These are phyloP conservation scores for Fusarium subtropicale DNA, from an alignment of 2,329 filamentous ascomycete species.

Conservation along the genomic window DNA sequence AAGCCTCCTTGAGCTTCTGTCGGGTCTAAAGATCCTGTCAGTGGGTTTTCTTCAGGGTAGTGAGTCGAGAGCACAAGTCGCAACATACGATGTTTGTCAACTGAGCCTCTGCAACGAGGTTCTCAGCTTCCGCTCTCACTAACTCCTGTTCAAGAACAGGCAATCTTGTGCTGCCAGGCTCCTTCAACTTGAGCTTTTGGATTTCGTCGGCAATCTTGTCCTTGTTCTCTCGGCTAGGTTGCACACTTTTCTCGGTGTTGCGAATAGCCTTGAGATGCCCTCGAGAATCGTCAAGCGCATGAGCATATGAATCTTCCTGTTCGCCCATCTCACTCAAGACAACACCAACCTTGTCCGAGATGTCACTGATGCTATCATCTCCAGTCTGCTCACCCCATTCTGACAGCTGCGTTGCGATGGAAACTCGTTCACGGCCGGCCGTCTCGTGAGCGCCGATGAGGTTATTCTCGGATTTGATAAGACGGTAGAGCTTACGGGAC, in stretches of 20 bases:
- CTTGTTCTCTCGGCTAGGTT: slow-evolving; percentile 89
- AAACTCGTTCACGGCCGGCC: slow-evolving; percentile 84
- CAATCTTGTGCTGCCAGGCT: slow-evolving; percentile 84
- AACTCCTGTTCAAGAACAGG: slow-evolving; percentile 94
- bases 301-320: slow-evolving; percentile 89
- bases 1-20: slow-evolving; percentile 95
- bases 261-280: slow-evolving; percentile 88
- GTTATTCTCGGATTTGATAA: slow-evolving; percentile 96
- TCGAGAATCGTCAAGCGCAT: slow-evolving; percentile 87
- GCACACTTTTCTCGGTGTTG: slow-evolving; percentile 95
- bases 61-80: neutral
- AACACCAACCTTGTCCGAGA: slow-evolving; percentile 96
- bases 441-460: slow-evolving; percentile 86
- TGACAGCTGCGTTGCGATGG: slow-evolving; percentile 89
- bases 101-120: slow-evolving; percentile 94
- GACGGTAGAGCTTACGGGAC: slow-evolving; percentile 85
- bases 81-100: slow-evolving; percentile 87
- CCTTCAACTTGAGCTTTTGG: slow-evolving; percentile 89
- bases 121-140: slow-evolving; percentile 94
- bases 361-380: slow-evolving; percentile 87
- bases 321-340: slow-evolving; percentile 92
- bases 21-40: slow-evolving; percentile 74
- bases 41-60: neutral
- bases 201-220: slow-evolving; percentile 93
- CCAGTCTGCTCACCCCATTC: slow-evolving; percentile 95